These are phyloP conservation scores for Termitomyces sp. DNA, from an alignment of 768 basidiomycete genomes.

Conservation along the genomic window DNA sequence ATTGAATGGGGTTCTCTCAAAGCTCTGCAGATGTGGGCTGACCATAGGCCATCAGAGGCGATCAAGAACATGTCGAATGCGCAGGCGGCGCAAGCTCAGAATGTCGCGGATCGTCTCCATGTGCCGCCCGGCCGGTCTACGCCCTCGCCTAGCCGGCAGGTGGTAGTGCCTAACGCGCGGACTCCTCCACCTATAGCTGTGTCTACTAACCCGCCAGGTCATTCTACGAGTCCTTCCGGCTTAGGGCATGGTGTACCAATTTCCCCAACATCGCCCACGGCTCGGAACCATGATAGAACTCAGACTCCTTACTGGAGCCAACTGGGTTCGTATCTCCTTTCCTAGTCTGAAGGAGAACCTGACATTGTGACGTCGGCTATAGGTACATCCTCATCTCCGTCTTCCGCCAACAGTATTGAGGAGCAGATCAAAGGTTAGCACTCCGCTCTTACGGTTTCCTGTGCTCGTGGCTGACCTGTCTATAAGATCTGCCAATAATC, in stretches of 20 bases:
- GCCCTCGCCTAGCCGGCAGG: constrained; percentile 23
- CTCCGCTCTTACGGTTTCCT: neutral
- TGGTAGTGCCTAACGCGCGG: neutral
- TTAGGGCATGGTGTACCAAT: neutral
- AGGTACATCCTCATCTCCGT: constrained; percentile 2
- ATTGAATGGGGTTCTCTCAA: constrained; percentile 99
- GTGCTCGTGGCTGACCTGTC: neutral
- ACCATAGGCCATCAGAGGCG: constrained; percentile 58
- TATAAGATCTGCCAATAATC: constrained; percentile 14
- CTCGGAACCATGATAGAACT: constrained; percentile 2
- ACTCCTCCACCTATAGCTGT: constrained; percentile 2
- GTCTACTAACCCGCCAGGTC: neutral
- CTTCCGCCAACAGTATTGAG: constrained; percentile 4
- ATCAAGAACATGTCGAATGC: constrained; percentile 31
- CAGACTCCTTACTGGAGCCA: neutral
- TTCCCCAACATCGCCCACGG: neutral
- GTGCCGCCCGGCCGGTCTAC: constrained; percentile 33
- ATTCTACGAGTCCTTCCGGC: neutral
- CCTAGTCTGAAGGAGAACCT: neutral
- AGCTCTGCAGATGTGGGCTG: constrained; percentile 90
- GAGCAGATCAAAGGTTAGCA: constrained; percentile 14
- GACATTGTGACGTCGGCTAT: neutral
- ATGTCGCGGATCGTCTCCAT: constrained; percentile 44
- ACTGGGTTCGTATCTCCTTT: neutral
- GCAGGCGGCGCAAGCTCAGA: constrained; percentile 37